A percentile compares a stretch with the other conserved stretches of the same genome.
phyloP scores from a whole-genome alignment of 2,329 filamentous ascomycete genomes.

The Myriosclerotinia curreyana region DNA sequence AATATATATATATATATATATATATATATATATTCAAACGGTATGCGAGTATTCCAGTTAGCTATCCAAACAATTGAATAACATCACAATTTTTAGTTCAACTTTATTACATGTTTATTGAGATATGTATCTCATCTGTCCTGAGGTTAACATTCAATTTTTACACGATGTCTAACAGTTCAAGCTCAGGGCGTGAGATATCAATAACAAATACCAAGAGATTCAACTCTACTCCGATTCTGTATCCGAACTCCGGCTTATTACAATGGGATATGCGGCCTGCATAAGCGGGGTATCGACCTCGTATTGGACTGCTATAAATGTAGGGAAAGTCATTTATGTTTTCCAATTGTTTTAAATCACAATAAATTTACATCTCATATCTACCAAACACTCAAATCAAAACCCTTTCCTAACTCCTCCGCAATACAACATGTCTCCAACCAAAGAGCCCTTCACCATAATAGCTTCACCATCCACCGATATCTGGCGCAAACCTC shows the following conservation, averaged over 20 bases:
- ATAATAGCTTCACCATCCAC: conserved; percentile 6
- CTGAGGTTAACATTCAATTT: no score
- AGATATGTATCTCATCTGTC: no score
- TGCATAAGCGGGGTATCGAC: background rate
- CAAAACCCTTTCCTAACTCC: background rate
- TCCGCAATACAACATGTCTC: background rate
- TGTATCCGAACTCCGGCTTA: background rate
- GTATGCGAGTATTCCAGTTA: no score
- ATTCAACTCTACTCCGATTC: no score
- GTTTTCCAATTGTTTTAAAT: background rate
- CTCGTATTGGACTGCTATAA: background rate
- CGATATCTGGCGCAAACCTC: conserved; percentile 21
- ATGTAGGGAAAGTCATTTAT: no score
- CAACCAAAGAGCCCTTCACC: conserved; percentile 14
- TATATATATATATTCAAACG: no score
- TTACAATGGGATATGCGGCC: background rate
- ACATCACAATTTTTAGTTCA: no score
- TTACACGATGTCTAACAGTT: no score
- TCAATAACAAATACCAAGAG: background rate
- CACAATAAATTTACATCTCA: background rate
- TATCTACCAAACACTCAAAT: background rate
- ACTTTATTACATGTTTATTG: no score
- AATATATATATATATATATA: no score
- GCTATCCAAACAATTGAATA: no score
- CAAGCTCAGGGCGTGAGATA: no score